Evolutionary conservation across 108 stramenopile genomes (phyloP).

Genomic region (Cyclotella atomus): DNA sequence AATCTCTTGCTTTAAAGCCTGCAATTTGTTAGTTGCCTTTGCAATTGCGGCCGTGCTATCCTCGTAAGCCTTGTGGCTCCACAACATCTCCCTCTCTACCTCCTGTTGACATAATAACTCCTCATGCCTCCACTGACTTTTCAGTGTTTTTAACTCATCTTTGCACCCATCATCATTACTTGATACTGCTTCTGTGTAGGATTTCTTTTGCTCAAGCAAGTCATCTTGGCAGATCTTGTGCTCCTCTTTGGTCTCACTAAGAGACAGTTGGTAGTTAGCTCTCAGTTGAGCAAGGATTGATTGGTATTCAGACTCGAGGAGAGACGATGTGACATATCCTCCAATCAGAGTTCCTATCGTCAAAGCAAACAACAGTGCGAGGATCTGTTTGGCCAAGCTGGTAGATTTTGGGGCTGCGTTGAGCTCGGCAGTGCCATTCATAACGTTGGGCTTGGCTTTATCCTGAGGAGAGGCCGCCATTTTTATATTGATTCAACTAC

Average conservation of each 20-base stretch:
- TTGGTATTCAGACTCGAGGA: slow-evolving; percentile 19
- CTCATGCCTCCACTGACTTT: slow-evolving; percentile 13
- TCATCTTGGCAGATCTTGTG: slow-evolving; percentile 8
- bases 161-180: not conserved
- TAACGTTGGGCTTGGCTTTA: too few species aligned
- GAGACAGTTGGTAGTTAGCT: not conserved
- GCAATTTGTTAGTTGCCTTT: slow-evolving; percentile 17
- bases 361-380: too few species aligned
- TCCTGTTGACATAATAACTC: slow-evolving; percentile 9
- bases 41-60: slow-evolving; percentile 20
- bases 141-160: slow-evolving; percentile 20
- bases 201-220: slow-evolving; percentile 6
- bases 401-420: too few species aligned
- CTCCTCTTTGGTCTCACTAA: slow-evolving; percentile 9
- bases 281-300: slow-evolving; percentile 15
- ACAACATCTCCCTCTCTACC: slow-evolving; percentile 17
- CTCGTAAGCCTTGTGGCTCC: slow-evolving; percentile 7
- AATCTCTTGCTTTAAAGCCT: not conserved
- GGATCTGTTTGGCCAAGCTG: too few species aligned
- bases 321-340: slow-evolving; percentile 7
- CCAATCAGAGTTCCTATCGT: slow-evolving; percentile 16
- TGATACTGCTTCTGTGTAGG: not conserved
- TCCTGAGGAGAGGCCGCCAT: too few species aligned
- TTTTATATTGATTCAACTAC: too few species aligned
- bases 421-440: too few species aligned